Percentiles rank a stretch among this genome's conserved stretches.
Conservation (phyloP, 352 stramenopile species). For the Hyaloperonospora brassicae region DNA sequence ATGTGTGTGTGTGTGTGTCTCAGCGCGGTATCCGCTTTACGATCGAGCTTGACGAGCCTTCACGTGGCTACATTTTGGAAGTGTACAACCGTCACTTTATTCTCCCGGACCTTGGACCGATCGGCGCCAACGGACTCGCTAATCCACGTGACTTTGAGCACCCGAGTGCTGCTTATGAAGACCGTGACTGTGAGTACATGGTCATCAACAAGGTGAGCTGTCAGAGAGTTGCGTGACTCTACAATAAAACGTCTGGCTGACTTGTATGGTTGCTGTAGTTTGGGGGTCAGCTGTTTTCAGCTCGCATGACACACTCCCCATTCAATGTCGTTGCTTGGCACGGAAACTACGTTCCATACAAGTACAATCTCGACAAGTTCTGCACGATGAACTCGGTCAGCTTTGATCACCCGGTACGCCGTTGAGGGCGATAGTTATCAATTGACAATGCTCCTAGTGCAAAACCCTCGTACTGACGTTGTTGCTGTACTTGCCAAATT, state of each 20-base stretch:
- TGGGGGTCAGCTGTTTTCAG: constrained; percentile 84
- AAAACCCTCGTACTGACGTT: background rate
- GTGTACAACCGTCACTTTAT: constrained; percentile 93
- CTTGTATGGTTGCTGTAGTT: constrained; percentile 38
- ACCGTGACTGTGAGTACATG: constrained; percentile 68
- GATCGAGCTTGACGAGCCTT: constrained; percentile 76
- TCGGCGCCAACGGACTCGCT: constrained; percentile 93
- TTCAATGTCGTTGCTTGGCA: constrained; percentile 98
- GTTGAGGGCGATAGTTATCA: background rate
- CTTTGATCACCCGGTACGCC: constrained; percentile 88
- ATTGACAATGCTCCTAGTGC: too few relatives aligned
- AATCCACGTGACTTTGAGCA: constrained; percentile 94
- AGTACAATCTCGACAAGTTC: constrained; percentile 95
- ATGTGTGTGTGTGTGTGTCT: background rate
- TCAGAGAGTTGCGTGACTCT: background rate
- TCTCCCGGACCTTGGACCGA: constrained; percentile 91
- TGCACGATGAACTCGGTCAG: constrained; percentile 93
- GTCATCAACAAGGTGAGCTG: constrained; percentile 63
- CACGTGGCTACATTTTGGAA: constrained; percentile 92
- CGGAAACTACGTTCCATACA: constrained; percentile 96
- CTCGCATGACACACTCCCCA: constrained; percentile 79
- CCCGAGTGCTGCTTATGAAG: constrained; percentile 86
- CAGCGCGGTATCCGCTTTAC: constrained; percentile 90
- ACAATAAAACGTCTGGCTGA: background rate
- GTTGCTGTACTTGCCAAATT: background rate